Conservation (phyloP, 257 asterid genomes). For the Solanum etuberosum region DNA sequence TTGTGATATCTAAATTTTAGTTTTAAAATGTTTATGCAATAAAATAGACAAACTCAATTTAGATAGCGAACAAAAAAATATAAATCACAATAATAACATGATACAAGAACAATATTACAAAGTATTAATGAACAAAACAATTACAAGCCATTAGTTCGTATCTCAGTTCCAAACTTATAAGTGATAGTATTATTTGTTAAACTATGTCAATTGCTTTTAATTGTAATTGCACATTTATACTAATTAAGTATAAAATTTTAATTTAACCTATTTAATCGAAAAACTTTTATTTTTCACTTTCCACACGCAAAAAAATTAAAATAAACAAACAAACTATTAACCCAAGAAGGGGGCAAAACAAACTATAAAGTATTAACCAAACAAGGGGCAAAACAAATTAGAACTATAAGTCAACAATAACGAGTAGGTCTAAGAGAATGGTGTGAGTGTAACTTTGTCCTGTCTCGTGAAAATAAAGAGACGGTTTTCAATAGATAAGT, state of each 20-base stretch:
- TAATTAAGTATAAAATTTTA: not conserved
- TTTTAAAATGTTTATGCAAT: not conserved
- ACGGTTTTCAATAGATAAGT: rapidly evolving
- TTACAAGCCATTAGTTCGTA: not conserved
- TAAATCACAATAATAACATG: not conserved
- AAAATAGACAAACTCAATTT: not conserved
- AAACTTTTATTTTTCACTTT: rapidly evolving
- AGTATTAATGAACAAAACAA: not conserved
- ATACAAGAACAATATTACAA: not conserved
- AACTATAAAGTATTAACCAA: not conserved
- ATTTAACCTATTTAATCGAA: not conserved
- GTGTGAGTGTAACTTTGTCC: too few species aligned
- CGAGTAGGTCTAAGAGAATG: not conserved
- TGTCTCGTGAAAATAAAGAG: not conserved
- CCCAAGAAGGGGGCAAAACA: not conserved
- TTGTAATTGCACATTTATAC: not conserved
- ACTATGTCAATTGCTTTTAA: not conserved
- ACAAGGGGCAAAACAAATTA: not conserved
- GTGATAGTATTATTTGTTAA: not conserved
- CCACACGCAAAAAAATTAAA: not conserved
- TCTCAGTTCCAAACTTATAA: not conserved
- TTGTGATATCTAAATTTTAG: too few species aligned
- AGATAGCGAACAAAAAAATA: not conserved
- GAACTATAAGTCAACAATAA: not conserved
- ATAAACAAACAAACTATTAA: not conserved